Conservation (phyloP, 2,329 filamentous ascomycete species). For the Colletotrichum sp. region DNA sequence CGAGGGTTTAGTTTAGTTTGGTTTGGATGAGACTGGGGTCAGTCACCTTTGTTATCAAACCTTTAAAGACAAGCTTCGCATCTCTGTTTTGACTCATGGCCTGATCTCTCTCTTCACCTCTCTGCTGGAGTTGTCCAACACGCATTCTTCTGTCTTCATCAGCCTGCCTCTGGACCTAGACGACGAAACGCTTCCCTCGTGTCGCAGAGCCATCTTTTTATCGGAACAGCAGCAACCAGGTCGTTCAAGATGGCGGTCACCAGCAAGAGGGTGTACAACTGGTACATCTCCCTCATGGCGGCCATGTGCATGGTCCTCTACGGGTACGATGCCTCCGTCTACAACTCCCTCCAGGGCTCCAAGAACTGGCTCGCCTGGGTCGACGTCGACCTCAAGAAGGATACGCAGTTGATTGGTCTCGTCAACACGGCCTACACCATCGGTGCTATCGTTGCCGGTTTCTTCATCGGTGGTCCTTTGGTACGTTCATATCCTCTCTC, state of each 20-base stretch:
- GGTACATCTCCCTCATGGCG: constrained; percentile 66
- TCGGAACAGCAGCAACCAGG: neutral
- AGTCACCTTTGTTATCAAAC: neutral
- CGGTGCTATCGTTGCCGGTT: constrained; percentile 72
- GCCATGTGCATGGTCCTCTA: constrained; percentile 79
- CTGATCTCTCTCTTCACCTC: neutral
- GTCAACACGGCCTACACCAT: constrained; percentile 75
- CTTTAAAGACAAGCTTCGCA: neutral
- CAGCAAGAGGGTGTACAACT: constrained; percentile 19
- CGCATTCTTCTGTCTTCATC: neutral
- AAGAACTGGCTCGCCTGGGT: constrained; percentile 71
- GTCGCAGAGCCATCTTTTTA: neutral
- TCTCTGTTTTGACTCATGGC: neutral
- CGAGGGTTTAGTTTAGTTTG: neutral
- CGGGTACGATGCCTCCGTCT: constrained; percentile 77
- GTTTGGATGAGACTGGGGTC: neutral
- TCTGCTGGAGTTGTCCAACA: neutral
- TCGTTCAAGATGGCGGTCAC: constrained; percentile 11
- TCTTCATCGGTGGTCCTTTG: constrained; percentile 70
- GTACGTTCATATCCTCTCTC: constrained; percentile 31
- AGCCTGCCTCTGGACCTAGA: neutral
- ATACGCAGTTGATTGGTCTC: constrained; percentile 50
- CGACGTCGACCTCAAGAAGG: constrained; percentile 49
- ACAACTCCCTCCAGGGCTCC: constrained; percentile 74
- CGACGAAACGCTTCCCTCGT: neutral